Evolutionary conservation across 2,329 filamentous ascomycete genomes (phyloP), one percentile per base, ranked within the genome.

Genomic region (Pyrenophora graminea): DNA sequence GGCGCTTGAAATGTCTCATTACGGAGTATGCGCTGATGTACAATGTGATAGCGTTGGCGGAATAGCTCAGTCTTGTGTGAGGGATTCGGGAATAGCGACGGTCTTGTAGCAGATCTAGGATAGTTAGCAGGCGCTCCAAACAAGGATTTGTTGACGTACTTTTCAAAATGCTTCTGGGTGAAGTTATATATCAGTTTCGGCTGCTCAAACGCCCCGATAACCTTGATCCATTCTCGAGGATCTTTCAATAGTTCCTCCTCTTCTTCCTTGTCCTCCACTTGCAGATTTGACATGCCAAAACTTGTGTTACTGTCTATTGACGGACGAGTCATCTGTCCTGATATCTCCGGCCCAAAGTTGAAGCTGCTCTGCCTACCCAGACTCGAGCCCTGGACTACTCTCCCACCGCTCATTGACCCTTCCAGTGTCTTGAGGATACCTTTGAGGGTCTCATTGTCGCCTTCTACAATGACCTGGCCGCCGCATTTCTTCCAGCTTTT

Each of bases 1-100:
- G 91, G 91, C 17, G 85, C 85, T 71, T 97, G 92, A 64, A 99
- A 99, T 17, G 90, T 87, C 73, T 97, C 91, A 69, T 97, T 97
- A 41, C 94, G 87, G 34, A 97, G 82, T 15, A 97, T 83, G 15
- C 94, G 87, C 72, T 97, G 93, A 70, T 97, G 89, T 43, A 97
- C 88, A 47, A 97, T 83, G 64, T 96, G 89, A 72, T 95, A 97
- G 56, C 92, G 84, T 70, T 97, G 92, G 59, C 91, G 85, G 75
- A 97, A 97, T 38, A 94, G 79, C 3, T 85, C 80, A 1, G 91
- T 96, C 73, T 96, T 96, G 67, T 92, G 88, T 5, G 86, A 84
- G 13, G 91, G 85, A 7, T 84, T 79, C 0, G 95, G 91, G 56
- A 99, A 76, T 7, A 76, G 64, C 0, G 74, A 73, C 0, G 74